Conservation (phyloP, 352 stramenopile genomes). For the Pythium rhizo-oryzae region DNA sequence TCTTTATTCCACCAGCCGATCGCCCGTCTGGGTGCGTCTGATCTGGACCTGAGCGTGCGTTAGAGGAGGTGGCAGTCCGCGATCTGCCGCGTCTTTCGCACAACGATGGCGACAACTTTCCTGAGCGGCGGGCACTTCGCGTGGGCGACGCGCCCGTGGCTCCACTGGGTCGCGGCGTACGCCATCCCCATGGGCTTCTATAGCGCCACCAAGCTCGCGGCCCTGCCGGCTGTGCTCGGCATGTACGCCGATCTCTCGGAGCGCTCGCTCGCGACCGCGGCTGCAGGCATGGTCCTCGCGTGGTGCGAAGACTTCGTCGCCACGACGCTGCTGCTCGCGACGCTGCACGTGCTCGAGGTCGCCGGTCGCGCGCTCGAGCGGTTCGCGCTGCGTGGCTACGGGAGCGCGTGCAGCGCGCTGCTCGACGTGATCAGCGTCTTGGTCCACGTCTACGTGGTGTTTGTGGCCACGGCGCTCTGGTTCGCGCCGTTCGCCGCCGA, state of each 20-base stretch:
- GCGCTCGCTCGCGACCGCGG: neutral
- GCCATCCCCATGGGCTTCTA: constrained; percentile 5
- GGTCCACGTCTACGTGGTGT: neutral
- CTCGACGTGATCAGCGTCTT: neutral
- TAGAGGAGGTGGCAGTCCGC: too few relatives aligned
- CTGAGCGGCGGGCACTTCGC: neutral
- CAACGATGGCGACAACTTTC: neutral
- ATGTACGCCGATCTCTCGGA: constrained; percentile 1
- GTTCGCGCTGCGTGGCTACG: neutral
- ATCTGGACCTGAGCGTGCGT: too few relatives aligned
- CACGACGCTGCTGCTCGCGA: constrained; percentile 5
- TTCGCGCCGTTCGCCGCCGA: neutral
- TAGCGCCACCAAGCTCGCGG: neutral
- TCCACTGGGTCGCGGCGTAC: constrained; percentile 1
- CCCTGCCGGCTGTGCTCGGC: neutral
- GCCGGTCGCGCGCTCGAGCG: neutral
- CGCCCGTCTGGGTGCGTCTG: too few relatives aligned
- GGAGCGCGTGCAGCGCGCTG: neutral
- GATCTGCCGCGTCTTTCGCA: too few relatives aligned
- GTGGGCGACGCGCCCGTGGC: neutral
- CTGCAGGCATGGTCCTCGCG: neutral
- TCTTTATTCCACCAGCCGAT: too few relatives aligned
- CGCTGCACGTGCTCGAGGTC: neutral
- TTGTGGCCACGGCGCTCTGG: neutral
- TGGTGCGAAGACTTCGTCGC: neutral